These are phyloP conservation scores for Zoysia pacifica DNA, from an alignment of 176 grass and related monocot species.

Conservation along the genomic window DNA sequence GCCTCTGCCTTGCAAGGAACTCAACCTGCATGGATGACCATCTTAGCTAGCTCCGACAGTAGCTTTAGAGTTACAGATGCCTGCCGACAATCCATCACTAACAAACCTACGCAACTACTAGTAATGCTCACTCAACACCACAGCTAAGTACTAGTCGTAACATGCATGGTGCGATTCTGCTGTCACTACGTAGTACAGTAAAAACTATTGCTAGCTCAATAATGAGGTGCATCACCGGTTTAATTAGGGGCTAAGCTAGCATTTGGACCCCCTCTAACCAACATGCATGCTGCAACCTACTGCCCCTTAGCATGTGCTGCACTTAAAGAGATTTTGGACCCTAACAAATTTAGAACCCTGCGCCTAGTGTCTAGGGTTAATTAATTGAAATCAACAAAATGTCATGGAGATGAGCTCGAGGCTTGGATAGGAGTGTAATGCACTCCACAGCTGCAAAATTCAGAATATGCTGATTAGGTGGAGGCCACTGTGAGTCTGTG, in stretches of 20 bases:
- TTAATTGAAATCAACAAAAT: not conserved
- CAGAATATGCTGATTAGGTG: slow-evolving; percentile 30
- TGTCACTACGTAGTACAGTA: slow-evolving; percentile 14
- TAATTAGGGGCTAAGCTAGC: slow-evolving; percentile 37
- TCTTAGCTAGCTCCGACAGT: slow-evolving; percentile 37
- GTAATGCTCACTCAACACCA: slow-evolving; percentile 25
- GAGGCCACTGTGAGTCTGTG: slow-evolving; percentile 23
- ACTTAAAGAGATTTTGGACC: slow-evolving; percentile 30
- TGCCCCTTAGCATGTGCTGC: slow-evolving; percentile 41
- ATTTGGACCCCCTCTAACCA: slow-evolving; percentile 54
- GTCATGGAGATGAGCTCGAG: slow-evolving; percentile 5
- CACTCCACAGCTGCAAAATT: not conserved
- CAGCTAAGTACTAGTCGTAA: not conserved
- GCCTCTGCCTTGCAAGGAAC: slow-evolving; percentile 51
- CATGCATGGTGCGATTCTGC: slow-evolving; percentile 4
- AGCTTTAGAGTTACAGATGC: slow-evolving; percentile 36
- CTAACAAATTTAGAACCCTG: slow-evolving; percentile 20
- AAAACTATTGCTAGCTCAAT: slow-evolving; percentile 42
- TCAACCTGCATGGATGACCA: slow-evolving; percentile 28
- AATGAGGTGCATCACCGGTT: slow-evolving; percentile 34
- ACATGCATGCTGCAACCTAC: slow-evolving; percentile 19
- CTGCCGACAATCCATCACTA: slow-evolving; percentile 45
- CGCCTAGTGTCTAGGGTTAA: slow-evolving; percentile 15
- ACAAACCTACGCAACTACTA: slow-evolving; percentile 40
- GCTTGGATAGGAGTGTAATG: not conserved